These are phyloP conservation scores for Cantharellus cinnabarinus DNA, from an alignment of 768 basidiomycete genomes.

Conservation along the genomic window DNA sequence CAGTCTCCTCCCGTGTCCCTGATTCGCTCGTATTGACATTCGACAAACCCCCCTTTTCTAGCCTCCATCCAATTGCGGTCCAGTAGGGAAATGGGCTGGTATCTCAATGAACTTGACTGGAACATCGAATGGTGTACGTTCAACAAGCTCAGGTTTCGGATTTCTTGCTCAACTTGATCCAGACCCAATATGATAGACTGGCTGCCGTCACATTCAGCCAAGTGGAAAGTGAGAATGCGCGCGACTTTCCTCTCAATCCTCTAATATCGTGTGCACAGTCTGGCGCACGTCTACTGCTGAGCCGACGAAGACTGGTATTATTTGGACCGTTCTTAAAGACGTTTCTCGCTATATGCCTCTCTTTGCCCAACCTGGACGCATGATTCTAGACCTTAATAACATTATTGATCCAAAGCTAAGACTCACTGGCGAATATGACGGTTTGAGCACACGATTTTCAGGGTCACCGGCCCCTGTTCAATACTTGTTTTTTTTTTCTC, in stretches of 20 bases:
- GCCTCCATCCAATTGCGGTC: constrained; percentile 53
- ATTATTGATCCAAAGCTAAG: constrained; percentile 26
- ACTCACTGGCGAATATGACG: constrained; percentile 48
- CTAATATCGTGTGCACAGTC: constrained; percentile 22
- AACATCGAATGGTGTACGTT: constrained; percentile 37
- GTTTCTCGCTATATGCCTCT: constrained; percentile 52
- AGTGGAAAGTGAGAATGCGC: constrained; percentile 38
- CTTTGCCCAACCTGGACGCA: constrained; percentile 43
- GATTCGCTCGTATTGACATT: not conserved
- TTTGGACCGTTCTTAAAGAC: constrained; percentile 63
- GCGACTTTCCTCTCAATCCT: not conserved
- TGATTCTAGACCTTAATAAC: constrained; percentile 60
- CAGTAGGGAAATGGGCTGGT: constrained; percentile 50
- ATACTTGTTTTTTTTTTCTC: not conserved
- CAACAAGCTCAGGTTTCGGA: not conserved
- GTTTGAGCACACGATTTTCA: constrained; percentile 18
- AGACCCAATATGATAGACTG: constrained; percentile 50
- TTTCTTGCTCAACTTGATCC: not conserved
- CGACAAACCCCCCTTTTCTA: not conserved
- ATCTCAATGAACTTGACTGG: constrained; percentile 60
- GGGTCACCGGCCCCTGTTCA: not conserved
- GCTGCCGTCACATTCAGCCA: constrained; percentile 58
- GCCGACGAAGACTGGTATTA: constrained; percentile 46
- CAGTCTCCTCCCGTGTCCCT: not conserved
- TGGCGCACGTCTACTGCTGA: constrained; percentile 71